Percentiles rank a stretch among this genome's conserved stretches.
These are phyloP conservation scores for Silybum marianum DNA, from an alignment of 129 eudicot species.

Conservation along the genomic window DNA sequence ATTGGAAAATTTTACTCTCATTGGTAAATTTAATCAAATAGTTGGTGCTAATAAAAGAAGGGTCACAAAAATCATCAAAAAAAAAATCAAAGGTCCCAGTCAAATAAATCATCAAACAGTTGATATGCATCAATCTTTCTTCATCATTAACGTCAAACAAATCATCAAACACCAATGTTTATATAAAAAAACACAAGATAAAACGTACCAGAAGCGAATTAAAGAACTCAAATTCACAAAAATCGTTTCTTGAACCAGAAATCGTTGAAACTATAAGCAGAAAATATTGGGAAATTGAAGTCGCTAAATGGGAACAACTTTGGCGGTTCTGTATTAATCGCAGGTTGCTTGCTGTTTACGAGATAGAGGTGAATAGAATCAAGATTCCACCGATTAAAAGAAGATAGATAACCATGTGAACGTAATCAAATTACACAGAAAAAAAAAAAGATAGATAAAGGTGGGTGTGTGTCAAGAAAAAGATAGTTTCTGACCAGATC, in stretches of 20 bases:
- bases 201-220: background rate
- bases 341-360: background rate
- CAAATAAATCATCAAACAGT: background rate
- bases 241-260: background rate
- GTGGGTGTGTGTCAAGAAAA: background rate
- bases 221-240: background rate
- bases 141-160: background rate
- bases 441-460: slow-evolving; percentile 6
- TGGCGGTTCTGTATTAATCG: background rate
- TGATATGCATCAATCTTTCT: background rate
- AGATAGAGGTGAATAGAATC: background rate
- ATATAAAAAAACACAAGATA: no score
- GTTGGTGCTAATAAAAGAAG: background rate
- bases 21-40: background rate
- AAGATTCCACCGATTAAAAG: background rate
- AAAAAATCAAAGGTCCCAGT: background rate
- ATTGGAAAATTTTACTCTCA: background rate
- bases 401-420: no score
- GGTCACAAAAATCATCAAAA: background rate
- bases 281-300: no score
- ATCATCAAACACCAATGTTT: background rate
- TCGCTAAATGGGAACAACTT: no score
- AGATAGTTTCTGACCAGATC: background rate
- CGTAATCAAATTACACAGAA: no score
- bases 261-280: no score